Evolutionary conservation across 2,329 filamentous ascomycete genomes (phyloP).

Genomic region (Fusarium subglutinans): DNA sequence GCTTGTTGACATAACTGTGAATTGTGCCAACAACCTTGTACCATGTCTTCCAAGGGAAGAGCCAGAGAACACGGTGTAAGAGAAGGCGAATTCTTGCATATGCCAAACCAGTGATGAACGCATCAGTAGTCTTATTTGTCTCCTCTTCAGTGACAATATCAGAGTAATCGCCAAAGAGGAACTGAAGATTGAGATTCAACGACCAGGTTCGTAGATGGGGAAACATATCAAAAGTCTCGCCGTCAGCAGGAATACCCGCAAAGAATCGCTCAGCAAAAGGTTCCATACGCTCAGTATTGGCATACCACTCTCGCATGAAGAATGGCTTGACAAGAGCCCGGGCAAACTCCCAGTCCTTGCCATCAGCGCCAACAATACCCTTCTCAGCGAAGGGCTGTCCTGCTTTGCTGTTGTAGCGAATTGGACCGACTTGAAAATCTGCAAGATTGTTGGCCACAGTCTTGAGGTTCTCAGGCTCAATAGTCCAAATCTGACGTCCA

Average conservation of each 20-base stretch:
- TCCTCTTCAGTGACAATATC: neutral
- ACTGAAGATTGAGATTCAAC: neutral
- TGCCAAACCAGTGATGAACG: neutral
- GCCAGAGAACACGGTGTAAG: neutral
- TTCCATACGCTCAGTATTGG: neutral
- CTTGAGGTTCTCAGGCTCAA: slow-evolving; percentile 2
- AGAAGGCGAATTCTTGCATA: neutral
- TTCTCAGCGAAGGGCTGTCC: slow-evolving; percentile 6
- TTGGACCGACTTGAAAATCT: neutral
- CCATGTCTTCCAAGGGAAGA: slow-evolving; percentile 9
- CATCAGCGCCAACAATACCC: neutral
- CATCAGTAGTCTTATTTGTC: neutral
- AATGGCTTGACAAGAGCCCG: slow-evolving; percentile 2
- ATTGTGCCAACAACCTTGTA: neutral
- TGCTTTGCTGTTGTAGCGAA: slow-evolving; percentile 5
- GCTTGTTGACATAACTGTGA: slow-evolving; percentile 6
- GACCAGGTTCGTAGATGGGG: neutral
- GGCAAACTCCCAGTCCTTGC: slow-evolving; percentile 1
- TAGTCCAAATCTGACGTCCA: slow-evolving; percentile 2
- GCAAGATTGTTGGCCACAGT: neutral
- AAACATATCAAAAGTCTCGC: neutral
- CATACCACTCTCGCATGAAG: slow-evolving; percentile 4
- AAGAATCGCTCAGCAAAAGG: neutral
- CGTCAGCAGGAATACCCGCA: neutral
- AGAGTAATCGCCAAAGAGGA: neutral